Base-by-base conservation (phyloP, 2,329 filamentous ascomycete species). In the Fusarium bactridioides region DNA sequence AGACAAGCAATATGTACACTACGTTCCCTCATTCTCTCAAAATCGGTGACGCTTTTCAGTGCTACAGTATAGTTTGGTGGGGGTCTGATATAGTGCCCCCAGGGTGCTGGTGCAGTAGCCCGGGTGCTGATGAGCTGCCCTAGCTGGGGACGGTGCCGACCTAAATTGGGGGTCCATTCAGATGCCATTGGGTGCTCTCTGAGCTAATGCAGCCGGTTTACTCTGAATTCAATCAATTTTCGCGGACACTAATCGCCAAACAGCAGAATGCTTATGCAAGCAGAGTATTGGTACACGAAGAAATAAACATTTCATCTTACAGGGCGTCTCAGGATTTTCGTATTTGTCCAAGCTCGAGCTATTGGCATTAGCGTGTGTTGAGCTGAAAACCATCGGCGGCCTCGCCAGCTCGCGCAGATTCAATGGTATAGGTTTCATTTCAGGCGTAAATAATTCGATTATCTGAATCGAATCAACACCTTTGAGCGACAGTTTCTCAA, bases 251-350 rank as follows among this genome's bases (percentile, higher is more conserved):
- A 7, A 33, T 11, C 16, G 16, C 21, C 29, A 23, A 19, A 23
- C 16, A 6, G 11, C 11, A 33, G 16, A 19, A 18, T 19, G 2
- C 3, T 10, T 7, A 33, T 23, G 21, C 8, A 11, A 19, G 21
- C 19, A 23, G 2, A 18, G 13, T 13, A 19, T 23, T 23, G 29
- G 29, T 10, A 23, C 0, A 10, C 11, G 10, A 19, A 2, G 0
- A 29, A 10, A 23, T 7, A 13, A 50, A 19, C 11, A 50, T 15
- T 50, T 13, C 16, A 13, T 50, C 5, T 23, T 19, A 29, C 9
- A 33, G 29, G 8, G 15, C 7, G 3, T 7, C 19, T 25, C 33
- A 7, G 33, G 18, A 18, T 37, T 27, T 53, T 38, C 13, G 13
- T 21, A 21, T 15, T 23, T 7, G 6, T 25, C 47, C 15, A 8